Evolutionary conservation across 768 basidiomycete species (phyloP), one percentile per base, ranked within the genome.

Genomic region (Leccinum truebloodii): DNA sequence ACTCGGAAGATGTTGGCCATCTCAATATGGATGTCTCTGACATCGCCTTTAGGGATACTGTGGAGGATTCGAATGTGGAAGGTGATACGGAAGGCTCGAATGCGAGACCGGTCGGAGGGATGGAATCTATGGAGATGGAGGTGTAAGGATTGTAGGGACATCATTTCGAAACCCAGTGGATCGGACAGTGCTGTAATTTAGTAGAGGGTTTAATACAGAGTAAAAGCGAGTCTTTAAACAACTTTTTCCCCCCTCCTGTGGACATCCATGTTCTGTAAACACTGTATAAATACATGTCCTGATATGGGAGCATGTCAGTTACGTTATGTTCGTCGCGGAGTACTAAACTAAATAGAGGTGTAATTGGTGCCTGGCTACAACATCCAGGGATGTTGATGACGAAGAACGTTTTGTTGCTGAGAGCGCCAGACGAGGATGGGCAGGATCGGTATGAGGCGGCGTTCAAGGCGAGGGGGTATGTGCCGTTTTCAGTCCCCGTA

Each of bases 401-500:
- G 66, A 63, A 67, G 52, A 64, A 70, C 41, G 79, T 83, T 18
- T 63, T 84, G 35, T 66, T 85, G 13, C 71, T 84, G 57, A 76
- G 81, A 60, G 67, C 78, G 5, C 73, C 77, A 0, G 63, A 68
- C 12, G 63, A 71, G 34, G 72, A 72, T 30, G 65, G 65, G 6
- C 67, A 65, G 0, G 90, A 94, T 73, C 80, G 77, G 28, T 94
- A 94, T 68, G 84, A 87, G 61, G 59, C 67, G 0, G 74, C 76
- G 1, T 84, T 92, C 35, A 54, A 67, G 13, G 67, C 71, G 1
- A 75, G 74, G 8, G 83, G 82, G 8, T 90, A 86, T 69, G 60
- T 67, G 12, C 73, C 87, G 1, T 54, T 82, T 35, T 89, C 87
- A n/a, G 73, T 92, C 1, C 83, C 90, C 0, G 89, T 89, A 5